Conservation (phyloP, 2,329 filamentous ascomycete species). For the Aphanocladium album region DNA sequence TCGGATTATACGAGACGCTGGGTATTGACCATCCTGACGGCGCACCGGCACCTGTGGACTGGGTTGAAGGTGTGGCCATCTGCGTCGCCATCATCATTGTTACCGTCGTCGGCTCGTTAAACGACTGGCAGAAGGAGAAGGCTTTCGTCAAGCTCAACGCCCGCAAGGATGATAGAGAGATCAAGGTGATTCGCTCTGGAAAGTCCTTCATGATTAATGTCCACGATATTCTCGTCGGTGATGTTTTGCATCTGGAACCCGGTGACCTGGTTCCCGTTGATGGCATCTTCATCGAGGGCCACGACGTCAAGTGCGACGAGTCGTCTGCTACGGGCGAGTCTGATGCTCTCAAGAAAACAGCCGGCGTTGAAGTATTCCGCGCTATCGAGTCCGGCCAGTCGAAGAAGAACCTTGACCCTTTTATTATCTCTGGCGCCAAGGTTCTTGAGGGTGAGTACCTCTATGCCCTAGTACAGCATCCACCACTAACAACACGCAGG, state of each 20-base stretch:
- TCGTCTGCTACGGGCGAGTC: conserved; percentile 71
- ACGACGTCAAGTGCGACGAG: conserved; percentile 59
- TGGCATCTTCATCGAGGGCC: conserved; percentile 59
- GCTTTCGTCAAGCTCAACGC: conserved; percentile 59
- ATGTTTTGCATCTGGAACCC: conserved; percentile 63
- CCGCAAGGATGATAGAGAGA: conserved; percentile 58
- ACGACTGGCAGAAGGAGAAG: conserved; percentile 65
- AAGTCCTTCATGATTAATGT: conserved; percentile 59
- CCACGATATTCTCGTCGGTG: conserved; percentile 63
- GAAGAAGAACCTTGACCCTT: conserved; percentile 54
- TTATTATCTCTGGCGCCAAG: conserved; percentile 54
- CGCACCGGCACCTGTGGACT: conserved; percentile 47
- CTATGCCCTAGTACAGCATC: not conserved
- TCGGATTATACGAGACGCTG: conserved; percentile 65
- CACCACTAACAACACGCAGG: conserved; percentile 22
- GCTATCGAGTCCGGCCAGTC: conserved; percentile 44
- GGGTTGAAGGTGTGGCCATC: conserved; percentile 64
- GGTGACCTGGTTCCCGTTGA: conserved; percentile 68
- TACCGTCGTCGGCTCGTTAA: conserved; percentile 56
- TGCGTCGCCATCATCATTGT: conserved; percentile 61
- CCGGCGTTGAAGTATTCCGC: conserved; percentile 53
- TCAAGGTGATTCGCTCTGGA: conserved; percentile 63
- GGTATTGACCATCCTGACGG: conserved; percentile 26
- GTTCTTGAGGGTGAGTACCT: conserved; percentile 40
- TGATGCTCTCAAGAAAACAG: conserved; percentile 63